Percentiles rank a stretch among this genome's conserved stretches.
These are phyloP conservation scores for Paramecium caudatum DNA, from an alignment of 73 alveolate species.

Conservation along the genomic window DNA sequence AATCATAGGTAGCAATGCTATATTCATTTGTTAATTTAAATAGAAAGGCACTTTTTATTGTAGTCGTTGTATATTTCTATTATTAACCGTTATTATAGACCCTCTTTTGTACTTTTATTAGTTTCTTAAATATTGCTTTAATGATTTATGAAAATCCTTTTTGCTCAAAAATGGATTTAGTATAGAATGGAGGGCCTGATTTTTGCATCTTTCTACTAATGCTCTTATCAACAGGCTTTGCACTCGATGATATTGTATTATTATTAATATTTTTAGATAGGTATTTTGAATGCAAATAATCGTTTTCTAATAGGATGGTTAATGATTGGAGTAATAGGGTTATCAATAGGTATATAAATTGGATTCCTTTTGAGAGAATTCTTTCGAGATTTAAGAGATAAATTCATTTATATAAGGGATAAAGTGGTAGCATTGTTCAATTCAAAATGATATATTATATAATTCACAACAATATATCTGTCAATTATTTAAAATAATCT, in stretches of 20 bases:
- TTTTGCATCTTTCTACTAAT: constrained; percentile 43
- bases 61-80: constrained; percentile 9
- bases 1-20: constrained; percentile 34
- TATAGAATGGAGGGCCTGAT: constrained; percentile 45
- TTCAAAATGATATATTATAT: too few relatives aligned
- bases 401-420: background rate
- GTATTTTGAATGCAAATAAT: background rate
- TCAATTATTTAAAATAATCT: constrained; percentile 1
- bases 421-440: too few relatives aligned
- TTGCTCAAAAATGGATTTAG: background rate
- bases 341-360: background rate
- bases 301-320: constrained; percentile 59
- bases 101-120: constrained; percentile 7
- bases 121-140: constrained; percentile 41
- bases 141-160: constrained; percentile 44
- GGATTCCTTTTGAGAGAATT: constrained; percentile 38
- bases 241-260: constrained; percentile 50
- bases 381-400: background rate
- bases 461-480: background rate
- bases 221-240: constrained; percentile 34
- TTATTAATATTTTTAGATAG: constrained; percentile 19
- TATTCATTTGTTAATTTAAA: constrained; percentile 26
- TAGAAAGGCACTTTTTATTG: constrained; percentile 42
- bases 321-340: constrained; percentile 39
- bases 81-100: constrained; percentile 55